A percentile compares a stretch with the other conserved stretches of the same genome.
Conservation (phyloP, 1,139 yeast species). For the Yamadazyma trypodendri region DNA sequence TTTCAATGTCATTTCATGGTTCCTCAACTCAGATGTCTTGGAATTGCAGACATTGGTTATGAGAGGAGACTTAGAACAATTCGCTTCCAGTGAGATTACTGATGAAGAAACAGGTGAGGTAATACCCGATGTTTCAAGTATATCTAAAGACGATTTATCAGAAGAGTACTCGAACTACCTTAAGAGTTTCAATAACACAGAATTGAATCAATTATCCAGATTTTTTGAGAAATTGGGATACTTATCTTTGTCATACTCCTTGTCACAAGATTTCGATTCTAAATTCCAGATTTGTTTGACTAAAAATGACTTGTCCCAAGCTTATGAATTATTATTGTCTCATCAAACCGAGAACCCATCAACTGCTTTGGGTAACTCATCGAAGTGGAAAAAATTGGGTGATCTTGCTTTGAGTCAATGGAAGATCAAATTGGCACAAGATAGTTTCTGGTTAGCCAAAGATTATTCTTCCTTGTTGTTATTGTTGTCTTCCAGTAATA, state of each 20-base stretch:
- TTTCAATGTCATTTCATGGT: constrained; percentile 78
- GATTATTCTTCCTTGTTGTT: constrained; percentile 83
- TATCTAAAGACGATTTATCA: constrained; percentile 63
- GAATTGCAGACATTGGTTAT: constrained; percentile 94
- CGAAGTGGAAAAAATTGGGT: constrained; percentile 89
- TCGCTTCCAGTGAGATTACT: constrained; percentile 28
- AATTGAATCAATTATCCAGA: constrained; percentile 79
- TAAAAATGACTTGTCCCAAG: constrained; percentile 67
- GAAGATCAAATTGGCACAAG: constrained; percentile 79
- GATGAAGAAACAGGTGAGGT: constrained; percentile 44
- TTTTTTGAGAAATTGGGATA: constrained; percentile 93
- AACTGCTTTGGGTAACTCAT: constrained; percentile 32
- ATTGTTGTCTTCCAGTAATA: constrained; percentile 79
- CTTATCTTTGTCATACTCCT: constrained; percentile 74
- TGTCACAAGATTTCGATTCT: constrained; percentile 84
- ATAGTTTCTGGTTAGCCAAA: constrained; percentile 74
- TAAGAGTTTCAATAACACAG: constrained; percentile 58
- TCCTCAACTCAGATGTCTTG: constrained; percentile 76
- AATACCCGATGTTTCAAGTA: constrained; percentile 48
- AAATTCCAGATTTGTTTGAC: constrained; percentile 66
- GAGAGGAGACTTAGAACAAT: constrained; percentile 79
- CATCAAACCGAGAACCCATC: constrained; percentile 52
- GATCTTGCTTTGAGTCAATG: constrained; percentile 79
- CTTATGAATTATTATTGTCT: constrained; percentile 64
- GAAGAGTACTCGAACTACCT: constrained; percentile 47